Percentiles rank a stretch among this genome's conserved stretches.
phyloP scores from a whole-genome alignment of 495 filamentous ascomycete genomes.

The Podospora pseudocomata region DNA sequence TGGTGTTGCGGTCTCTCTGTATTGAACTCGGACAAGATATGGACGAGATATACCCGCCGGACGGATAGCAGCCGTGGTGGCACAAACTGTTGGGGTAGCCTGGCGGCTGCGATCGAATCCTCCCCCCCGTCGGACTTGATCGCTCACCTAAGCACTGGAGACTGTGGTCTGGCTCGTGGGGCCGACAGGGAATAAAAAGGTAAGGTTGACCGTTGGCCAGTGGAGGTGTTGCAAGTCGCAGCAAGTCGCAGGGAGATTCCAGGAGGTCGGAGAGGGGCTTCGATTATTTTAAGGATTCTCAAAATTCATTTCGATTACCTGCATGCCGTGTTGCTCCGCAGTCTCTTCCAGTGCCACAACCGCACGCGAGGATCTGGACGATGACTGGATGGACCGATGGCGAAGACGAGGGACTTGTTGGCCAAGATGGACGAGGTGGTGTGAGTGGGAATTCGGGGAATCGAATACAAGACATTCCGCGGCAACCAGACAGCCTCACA shows the following conservation, averaged over 20 bases:
- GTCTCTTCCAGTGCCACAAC: neutral
- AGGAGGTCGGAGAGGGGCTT: slow-evolving; percentile 1
- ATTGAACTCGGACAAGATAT: neutral
- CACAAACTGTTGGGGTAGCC: neutral
- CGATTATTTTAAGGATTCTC: neutral
- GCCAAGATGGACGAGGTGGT: neutral
- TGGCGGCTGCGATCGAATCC: neutral
- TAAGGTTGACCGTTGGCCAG: slow-evolving; percentile 2
- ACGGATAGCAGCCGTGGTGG: neutral
- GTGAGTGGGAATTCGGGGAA: neutral
- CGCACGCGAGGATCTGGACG: neutral
- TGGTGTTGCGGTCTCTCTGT: neutral
- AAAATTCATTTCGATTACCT: neutral
- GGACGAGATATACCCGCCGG: neutral
- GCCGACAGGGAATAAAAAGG: neutral
- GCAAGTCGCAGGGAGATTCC: slow-evolving; percentile 2
- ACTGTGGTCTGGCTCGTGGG: neutral
- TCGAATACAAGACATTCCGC: neutral
- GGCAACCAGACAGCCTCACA: neutral
- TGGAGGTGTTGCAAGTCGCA: slow-evolving; percentile 1
- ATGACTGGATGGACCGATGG: neutral
- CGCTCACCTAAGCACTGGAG: neutral
- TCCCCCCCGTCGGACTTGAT: neutral
- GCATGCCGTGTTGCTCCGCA: neutral
- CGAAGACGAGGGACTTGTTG: neutral